Conservation (phyloP, 257 asterid species). For the Solanum infundibuliforme region DNA sequence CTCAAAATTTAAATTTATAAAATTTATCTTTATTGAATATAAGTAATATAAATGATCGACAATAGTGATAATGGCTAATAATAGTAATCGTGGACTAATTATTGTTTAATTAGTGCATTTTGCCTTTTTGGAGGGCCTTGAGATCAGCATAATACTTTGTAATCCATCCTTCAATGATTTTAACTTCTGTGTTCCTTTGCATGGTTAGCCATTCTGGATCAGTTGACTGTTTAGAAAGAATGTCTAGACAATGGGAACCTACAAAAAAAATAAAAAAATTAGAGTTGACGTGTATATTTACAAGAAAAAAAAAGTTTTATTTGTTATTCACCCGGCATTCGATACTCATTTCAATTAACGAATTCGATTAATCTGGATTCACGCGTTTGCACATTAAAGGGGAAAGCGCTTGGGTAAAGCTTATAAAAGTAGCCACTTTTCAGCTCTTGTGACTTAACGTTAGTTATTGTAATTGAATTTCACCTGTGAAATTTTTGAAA, state of each 20-base stretch:
- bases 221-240: constrained; percentile 5
- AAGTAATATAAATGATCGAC: no score
- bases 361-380: background rate
- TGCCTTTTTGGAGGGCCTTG: background rate
- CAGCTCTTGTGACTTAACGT: background rate
- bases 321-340: background rate
- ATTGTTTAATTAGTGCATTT: background rate
- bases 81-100: constrained; percentile 4
- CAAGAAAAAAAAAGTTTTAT: background rate
- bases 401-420: background rate
- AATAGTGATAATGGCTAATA: no score
- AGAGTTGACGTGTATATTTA: background rate
- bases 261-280: background rate
- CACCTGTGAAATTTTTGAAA: background rate
- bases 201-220: constrained; percentile 51
- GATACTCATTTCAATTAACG: background rate
- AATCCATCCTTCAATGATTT: constrained; percentile 19
- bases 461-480: background rate
- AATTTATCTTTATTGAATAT: background rate
- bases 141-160: constrained; percentile 17
- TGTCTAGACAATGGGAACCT: constrained; percentile 70
- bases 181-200: constrained; percentile 39
- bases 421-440: background rate
- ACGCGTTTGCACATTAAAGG: background rate
- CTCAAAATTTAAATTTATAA: no score